Conservation (phyloP, 768 basidiomycete species). For the Tylopilus felleus region DNA sequence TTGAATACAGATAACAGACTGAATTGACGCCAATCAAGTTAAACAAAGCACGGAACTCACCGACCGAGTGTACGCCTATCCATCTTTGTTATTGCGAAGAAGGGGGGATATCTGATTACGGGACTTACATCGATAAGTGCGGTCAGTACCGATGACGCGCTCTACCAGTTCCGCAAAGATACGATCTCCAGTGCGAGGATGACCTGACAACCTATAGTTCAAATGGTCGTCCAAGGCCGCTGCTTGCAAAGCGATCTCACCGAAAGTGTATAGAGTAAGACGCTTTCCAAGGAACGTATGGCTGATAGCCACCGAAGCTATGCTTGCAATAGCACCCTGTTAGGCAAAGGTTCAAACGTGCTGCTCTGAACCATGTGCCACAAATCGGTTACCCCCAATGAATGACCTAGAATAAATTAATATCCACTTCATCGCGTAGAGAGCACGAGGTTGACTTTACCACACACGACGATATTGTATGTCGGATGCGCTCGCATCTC, state of each 20-base stretch:
- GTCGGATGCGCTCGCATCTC: constrained; percentile 33
- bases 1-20: not conserved
- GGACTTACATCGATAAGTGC: constrained; percentile 41
- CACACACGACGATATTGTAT: constrained; percentile 34
- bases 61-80: constrained; percentile 43
- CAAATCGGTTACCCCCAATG: constrained; percentile 32
- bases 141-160: constrained; percentile 31
- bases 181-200: constrained; percentile 46
- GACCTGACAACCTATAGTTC: constrained; percentile 34
- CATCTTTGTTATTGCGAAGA: constrained; percentile 1
- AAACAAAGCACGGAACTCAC: constrained; percentile 21
- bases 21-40: not conserved
- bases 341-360: constrained; percentile 4
- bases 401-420: constrained; percentile 34
- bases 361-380: not conserved
- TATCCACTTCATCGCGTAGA: not conserved
- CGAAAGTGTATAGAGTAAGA: constrained; percentile 43
- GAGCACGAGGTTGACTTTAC: constrained; percentile 13
- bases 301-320: constrained; percentile 35
- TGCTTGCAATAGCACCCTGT: constrained; percentile 38
- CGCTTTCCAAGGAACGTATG: constrained; percentile 27
- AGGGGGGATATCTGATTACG: not conserved
- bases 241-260: no score
- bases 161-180: constrained; percentile 42
- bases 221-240: not conserved